These are phyloP conservation scores for Prinsepia uniflora DNA, from an alignment of 306 rosid species.

Conservation along the genomic window DNA sequence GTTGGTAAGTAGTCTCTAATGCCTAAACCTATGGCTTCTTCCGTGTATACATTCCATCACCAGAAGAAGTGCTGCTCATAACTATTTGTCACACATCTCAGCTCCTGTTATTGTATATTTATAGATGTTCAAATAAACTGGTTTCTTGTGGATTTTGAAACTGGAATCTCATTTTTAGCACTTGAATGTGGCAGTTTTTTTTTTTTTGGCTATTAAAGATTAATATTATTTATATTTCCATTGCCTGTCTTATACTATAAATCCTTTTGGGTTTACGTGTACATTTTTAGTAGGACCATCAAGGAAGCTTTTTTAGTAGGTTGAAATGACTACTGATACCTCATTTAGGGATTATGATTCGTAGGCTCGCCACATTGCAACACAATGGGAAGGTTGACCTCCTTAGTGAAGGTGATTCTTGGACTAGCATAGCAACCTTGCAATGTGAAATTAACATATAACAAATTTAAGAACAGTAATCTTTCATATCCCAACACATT, in stretches of 20 bases:
- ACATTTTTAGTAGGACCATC: neutral
- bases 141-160: neutral
- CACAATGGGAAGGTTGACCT: neutral
- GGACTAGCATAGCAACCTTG: neutral
- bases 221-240: neutral
- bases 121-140: neutral
- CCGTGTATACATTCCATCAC: neutral
- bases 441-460: neutral
- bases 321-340: constrained; percentile 3
- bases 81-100: neutral
- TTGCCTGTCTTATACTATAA: neutral
- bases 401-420: neutral
- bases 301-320: neutral
- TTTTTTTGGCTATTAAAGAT: neutral
- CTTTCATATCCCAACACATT: neutral
- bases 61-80: neutral
- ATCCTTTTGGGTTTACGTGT: neutral
- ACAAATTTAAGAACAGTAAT: neutral
- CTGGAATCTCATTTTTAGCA: neutral
- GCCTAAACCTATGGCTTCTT: neutral
- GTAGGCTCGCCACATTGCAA: neutral
- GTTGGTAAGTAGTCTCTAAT: constrained; percentile 58
- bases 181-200: neutral
- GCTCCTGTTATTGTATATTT: neutral
- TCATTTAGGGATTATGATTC: neutral